Evolutionary conservation across 139 green algal species (phyloP), one percentile per base, ranked within the genome.

Genomic region (Raphidocelis subcapitata): DNA sequence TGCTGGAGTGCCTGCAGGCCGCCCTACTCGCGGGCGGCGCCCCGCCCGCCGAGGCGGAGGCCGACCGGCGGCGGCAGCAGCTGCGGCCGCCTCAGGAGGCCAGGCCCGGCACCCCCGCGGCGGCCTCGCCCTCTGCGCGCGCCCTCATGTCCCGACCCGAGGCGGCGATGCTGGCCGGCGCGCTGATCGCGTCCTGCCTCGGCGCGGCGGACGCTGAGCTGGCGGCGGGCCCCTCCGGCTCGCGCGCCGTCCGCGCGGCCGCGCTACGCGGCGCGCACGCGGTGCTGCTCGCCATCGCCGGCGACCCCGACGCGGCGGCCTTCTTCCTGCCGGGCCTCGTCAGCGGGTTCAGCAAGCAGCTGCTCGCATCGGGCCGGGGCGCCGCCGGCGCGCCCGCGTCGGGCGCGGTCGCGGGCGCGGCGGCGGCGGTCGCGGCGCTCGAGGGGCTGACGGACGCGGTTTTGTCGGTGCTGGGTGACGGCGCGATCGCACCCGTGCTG

Each of bases 241-340:
- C 83, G 80, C 82, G 77, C 56, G 67, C 78, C 23, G 63, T 94
- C 28, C 69, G 83, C 21, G 68, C 73, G 28, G 72, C 75, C 1
- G 80, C 83, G 8, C 66, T 94, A 32, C n/a, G 51, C 0, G 68
- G 52, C 0, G 57, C 93, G 65, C 64, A 75, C 35, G 12, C 21
- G 21, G 74, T 90, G 8, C 23, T 91, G 0, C 24, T 10, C 2
- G 74, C 62, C 5, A 62, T 52, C 0, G 72, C 84, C 47, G 35
- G 23, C 3, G 64, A 79, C 44, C 74, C 73, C 0, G 68, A 82
- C n/a, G 65, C 67, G 3, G 67, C 92, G 29, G 75, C 76, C 8
- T 92, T 91, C 62, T 86, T 94, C 65, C 73, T 95, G 65, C 90
- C 90, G 16, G 90, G 90, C 20, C 21, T 93, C 0, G 77, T 77